Conservation (phyloP, 257 asterid genomes). For the Pogostemon cablin region DNA sequence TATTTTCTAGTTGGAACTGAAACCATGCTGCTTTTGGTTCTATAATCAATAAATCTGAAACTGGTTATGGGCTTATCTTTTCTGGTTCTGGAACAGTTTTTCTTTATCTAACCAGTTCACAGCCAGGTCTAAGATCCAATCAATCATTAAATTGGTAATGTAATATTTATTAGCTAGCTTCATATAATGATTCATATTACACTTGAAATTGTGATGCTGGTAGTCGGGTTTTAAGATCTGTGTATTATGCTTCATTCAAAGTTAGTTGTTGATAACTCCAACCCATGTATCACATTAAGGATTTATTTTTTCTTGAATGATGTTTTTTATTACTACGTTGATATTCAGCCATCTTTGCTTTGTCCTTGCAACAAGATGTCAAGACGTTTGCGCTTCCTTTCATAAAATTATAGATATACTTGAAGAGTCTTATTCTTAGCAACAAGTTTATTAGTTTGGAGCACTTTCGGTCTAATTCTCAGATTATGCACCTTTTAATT, state of each 20-base stretch:
- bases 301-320: neutral
- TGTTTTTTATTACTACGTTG: neutral
- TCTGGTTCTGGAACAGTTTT: no score
- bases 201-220: neutral
- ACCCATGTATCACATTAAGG: neutral
- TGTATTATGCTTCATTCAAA: constrained; percentile 2
- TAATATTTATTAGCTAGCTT: neutral
- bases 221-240: constrained; percentile 11
- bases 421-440: constrained; percentile 7
- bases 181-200: neutral
- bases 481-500: neutral
- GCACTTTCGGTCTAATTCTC: constrained; percentile 3
- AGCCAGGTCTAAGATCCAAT: neutral
- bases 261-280: neutral
- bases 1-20: neutral
- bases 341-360: neutral
- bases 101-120: no score
- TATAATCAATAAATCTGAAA: neutral
- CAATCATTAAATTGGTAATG: neutral
- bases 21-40: neutral
- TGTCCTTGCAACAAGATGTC: neutral
- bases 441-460: constrained; percentile 12
- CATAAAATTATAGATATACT: constrained; percentile 3
- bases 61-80: no score
- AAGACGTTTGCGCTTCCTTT: neutral